These are phyloP conservation scores for Pseudozyma pruni DNA, from an alignment of 1,284 basidiomycete species.

Conservation along the genomic window DNA sequence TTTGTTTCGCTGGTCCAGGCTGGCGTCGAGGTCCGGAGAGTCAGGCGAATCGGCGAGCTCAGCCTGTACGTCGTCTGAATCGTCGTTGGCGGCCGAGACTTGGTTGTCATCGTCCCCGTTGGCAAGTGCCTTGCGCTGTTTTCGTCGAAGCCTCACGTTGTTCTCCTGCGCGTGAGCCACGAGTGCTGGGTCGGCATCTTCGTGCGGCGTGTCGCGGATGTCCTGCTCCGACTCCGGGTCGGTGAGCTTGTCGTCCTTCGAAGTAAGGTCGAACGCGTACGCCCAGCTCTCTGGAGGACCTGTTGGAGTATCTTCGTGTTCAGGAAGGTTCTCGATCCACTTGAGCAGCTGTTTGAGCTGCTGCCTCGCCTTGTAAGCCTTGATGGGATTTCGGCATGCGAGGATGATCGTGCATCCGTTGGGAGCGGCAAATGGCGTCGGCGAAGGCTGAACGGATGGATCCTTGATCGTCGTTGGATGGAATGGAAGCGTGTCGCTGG, in stretches of 20 bases:
- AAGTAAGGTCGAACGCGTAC: conserved; percentile 31
- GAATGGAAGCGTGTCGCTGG: conserved; percentile 54
- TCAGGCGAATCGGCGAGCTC: conserved; percentile 3
- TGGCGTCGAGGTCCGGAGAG: conserved; percentile 33
- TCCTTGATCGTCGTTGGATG: conserved; percentile 33
- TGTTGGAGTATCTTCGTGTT: conserved; percentile 51
- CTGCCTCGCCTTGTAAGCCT: conserved; percentile 61
- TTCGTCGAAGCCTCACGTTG: conserved; percentile 42
- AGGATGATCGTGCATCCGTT: conserved; percentile 66
- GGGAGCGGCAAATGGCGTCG: conserved; percentile 63
- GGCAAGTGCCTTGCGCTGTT: conserved; percentile 41
- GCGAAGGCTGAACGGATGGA: conserved; percentile 21
- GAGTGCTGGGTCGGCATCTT: conserved; percentile 54
- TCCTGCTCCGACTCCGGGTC: conserved; percentile 42
- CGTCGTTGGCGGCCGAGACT: conserved; percentile 2
- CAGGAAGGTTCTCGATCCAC: conserved; percentile 56
- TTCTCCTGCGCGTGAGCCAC: conserved; percentile 48
- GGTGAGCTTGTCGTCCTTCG: conserved; percentile 47
- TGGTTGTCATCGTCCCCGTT: conserved; percentile 23
- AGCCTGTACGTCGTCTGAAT: conserved; percentile 8
- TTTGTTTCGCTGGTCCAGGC: conserved; percentile 47
- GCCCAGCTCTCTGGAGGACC: conserved; percentile 52
- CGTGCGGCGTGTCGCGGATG: conserved; percentile 51
- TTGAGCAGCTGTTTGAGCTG: conserved; percentile 56
- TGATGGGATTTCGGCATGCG: conserved; percentile 66